Base-by-base conservation (phyloP, 2,329 filamentous ascomycete species). In the Bipolaris bicolor region DNA sequence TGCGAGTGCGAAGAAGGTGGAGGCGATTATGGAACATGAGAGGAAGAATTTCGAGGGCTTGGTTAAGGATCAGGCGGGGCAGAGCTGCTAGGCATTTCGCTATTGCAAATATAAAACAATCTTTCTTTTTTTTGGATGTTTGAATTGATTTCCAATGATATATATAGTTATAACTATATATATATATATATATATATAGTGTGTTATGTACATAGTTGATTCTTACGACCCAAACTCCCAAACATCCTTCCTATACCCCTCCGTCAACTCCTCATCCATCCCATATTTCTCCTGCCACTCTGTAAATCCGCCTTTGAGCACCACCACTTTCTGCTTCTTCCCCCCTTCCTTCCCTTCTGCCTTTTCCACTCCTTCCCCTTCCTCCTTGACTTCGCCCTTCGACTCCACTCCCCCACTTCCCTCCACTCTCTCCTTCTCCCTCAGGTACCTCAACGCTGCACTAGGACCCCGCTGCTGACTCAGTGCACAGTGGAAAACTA, bases 401-500 rank as follows among this genome's bases (percentile, higher is more conserved):
- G 36, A 67, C 60, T 45, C 51, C 20, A 18, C 18, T 66, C 4
- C 78, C 7, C 24, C 18, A 24, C 36, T 41, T 36, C 45, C 49
- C 49, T 81, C 69, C 61, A 82, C 58, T 51, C 83, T 80, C 65
- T 89, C 86, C 45, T 87, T 82, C 78, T 92, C 90, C 34, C 90
- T 81, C 59, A 93, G 66, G 76, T 97, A 98, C 69, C 84, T 83
- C 66, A 97, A 78, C 3, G 95, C 95, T 3, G 94, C 92, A 49
- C 85, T 85, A 0, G 95, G 95, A 0, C 95, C 95, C 0, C 95
- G 84, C 79, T 97, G 90, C 80, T 98, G 95, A 65, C 90, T 94
- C 53, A 98, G 81, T 16, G 91, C 90, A 78, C 95, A 99, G 79
- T 99, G 95, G 76, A 99, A 99, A 1, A 99, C 86, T 13, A 99